These are phyloP conservation scores for Tuber melanosporum DNA, from an alignment of 495 filamentous ascomycete genomes.

Conservation along the genomic window DNA sequence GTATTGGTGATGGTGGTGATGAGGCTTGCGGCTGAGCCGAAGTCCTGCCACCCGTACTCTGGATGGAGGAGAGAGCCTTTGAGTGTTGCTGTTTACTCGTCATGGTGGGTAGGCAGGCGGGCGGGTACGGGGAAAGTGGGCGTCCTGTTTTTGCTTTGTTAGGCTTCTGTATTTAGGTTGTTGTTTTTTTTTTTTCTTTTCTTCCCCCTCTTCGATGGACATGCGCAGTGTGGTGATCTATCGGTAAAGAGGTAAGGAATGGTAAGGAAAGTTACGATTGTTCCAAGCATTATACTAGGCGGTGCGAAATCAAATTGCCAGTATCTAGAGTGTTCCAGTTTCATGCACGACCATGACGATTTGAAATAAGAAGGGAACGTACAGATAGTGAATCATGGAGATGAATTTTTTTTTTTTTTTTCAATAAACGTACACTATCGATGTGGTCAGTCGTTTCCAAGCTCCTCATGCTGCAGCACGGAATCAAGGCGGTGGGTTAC, in stretches of 20 bases:
- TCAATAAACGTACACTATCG: not conserved
- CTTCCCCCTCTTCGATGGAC: not conserved
- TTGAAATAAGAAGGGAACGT: not conserved
- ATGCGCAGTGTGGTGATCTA: not conserved
- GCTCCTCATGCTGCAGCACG: not conserved
- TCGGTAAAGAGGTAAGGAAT: not conserved
- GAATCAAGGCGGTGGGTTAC: not conserved
- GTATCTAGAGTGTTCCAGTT: not conserved
- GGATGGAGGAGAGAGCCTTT: not conserved
- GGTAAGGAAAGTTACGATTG: not conserved
- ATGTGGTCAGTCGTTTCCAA: not conserved
- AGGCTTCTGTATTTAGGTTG: not conserved
- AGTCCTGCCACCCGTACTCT: not conserved
- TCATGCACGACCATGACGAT: not conserved
- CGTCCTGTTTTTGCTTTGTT: not conserved
- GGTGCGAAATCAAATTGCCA: not conserved
- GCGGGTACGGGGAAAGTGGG: not conserved
- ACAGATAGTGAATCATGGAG: not conserved
- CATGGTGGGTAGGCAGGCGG: not conserved
- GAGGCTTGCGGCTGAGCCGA: not conserved
- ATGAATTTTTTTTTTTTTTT: not conserved
- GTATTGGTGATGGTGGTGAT: not conserved
- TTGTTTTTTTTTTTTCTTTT: not conserved
- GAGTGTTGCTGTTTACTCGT: not conserved
- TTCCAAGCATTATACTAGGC: not conserved